Evolutionary conservation across 2,329 filamentous ascomycete species (phyloP).

Genomic region (Ascochyta pisi): DNA sequence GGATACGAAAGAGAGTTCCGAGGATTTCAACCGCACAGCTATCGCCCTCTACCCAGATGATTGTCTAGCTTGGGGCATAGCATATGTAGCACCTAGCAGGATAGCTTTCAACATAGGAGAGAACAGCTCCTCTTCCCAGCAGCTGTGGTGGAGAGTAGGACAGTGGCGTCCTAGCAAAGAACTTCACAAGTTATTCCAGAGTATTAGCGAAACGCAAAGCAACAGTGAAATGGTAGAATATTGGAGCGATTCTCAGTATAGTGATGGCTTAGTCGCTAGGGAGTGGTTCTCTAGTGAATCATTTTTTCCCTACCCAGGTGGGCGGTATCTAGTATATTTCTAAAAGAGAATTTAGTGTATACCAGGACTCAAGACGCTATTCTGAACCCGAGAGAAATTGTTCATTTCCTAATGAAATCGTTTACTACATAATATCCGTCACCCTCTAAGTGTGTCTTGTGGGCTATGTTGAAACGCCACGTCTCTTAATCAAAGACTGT

Average conservation of each 20-base stretch:
- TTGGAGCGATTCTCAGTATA: slow-evolving; percentile 3
- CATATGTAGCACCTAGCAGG: background rate
- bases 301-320: background rate
- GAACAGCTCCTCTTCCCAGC: background rate
- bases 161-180: slow-evolving; percentile 16
- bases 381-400: too few species aligned
- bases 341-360: background rate
- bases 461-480: too few species aligned
- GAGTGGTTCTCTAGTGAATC: background rate
- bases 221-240: background rate
- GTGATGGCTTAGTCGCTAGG: background rate
- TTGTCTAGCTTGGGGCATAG: slow-evolving; percentile 9
- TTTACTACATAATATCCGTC: too few species aligned
- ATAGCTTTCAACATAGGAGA: background rate
- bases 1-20: too few species aligned
- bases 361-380: too few species aligned
- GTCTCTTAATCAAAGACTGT: too few species aligned
- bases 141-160: slow-evolving; percentile 13
- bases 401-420: too few species aligned
- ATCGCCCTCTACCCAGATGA: too few species aligned
- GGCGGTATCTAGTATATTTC: background rate
- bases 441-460: too few species aligned
- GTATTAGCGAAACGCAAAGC: slow-evolving; percentile 4
- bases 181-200: slow-evolving; percentile 14
- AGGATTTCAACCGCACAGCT: too few species aligned